Percentiles rank a stretch among this genome's conserved stretches.
Conservation (phyloP, 305 asterid species). For the Stenogyne calaminthoides region DNA sequence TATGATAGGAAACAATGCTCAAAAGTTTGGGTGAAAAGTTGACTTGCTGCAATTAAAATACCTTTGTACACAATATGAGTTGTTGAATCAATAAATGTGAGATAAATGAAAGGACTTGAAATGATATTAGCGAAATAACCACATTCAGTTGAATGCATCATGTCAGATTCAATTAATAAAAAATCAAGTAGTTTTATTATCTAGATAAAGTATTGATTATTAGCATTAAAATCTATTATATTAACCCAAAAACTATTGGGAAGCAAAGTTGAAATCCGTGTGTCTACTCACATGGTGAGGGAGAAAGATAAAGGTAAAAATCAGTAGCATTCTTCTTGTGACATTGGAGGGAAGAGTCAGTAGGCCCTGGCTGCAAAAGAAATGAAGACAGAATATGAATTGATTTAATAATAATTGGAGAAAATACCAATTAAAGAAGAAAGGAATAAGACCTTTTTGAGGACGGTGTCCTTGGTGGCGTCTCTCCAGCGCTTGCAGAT, state of each 20-base stretch:
- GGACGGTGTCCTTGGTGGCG: slow-evolving; percentile 73
- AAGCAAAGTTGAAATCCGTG: slow-evolving; percentile 3
- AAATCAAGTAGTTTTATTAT: not conserved
- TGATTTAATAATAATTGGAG: too few species aligned
- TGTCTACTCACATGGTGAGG: slow-evolving; percentile 68
- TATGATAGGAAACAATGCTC: not conserved
- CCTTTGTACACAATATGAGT: not conserved
- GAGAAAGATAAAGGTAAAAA: slow-evolving; percentile 86
- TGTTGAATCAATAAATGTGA: not conserved
- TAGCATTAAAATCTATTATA: not conserved
- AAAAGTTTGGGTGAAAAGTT: not conserved
- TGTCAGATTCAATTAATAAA: too few species aligned
- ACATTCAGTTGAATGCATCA: not conserved
- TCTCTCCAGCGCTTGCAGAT: slow-evolving; percentile 92
- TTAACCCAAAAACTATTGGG: not conserved
- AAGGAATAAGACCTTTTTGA: slow-evolving; percentile 63
- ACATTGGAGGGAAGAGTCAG: slow-evolving; percentile 76
- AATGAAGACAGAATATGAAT: not conserved
- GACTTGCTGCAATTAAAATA: not conserved
- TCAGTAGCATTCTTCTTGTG: slow-evolving; percentile 78
- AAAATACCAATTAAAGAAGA: slow-evolving; percentile 72
- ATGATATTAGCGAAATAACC: not conserved
- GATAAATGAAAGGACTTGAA: not conserved
- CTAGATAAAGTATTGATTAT: not conserved
- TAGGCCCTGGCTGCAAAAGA: slow-evolving; percentile 87